phyloP scores from a whole-genome alignment of 2,329 filamentous ascomycete species.

The Fusarium metavorans region DNA sequence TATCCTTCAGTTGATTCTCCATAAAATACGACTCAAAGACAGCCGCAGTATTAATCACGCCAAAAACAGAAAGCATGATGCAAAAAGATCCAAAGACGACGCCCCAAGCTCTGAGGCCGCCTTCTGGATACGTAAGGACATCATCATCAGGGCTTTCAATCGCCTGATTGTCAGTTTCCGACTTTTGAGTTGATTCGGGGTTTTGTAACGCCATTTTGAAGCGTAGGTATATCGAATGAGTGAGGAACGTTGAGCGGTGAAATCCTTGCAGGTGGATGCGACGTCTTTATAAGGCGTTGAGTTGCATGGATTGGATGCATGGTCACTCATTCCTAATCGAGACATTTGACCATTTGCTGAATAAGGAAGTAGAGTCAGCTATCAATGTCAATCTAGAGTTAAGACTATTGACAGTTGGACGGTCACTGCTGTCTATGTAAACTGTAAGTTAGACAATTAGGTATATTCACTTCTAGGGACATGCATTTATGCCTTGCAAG shows the following conservation, averaged over 20 bases:
- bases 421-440: too few relatives aligned
- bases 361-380: not conserved
- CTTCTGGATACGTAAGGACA: not conserved
- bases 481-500: not conserved
- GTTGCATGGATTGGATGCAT: not conserved
- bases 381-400: too few relatives aligned
- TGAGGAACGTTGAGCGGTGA: not conserved
- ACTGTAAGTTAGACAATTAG: too few relatives aligned
- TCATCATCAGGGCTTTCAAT: not conserved
- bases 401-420: too few relatives aligned
- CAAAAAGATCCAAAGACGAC: constrained; percentile 2
- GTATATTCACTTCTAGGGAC: too few relatives aligned
- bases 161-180: not conserved
- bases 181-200: not conserved
- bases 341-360: not conserved
- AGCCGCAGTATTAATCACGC: not conserved
- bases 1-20: not conserved
- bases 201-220: not conserved
- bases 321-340: not conserved
- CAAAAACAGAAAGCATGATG: not conserved
- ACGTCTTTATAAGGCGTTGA: not conserved
- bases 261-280: not conserved
- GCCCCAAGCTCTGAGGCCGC: not conserved
- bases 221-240: not conserved
- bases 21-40: not conserved